A percentile compares a stretch with the other conserved stretches of the same genome.
Conservation (phyloP, 2,329 filamentous ascomycete genomes). For the Colletotrichum orbiculare region DNA sequence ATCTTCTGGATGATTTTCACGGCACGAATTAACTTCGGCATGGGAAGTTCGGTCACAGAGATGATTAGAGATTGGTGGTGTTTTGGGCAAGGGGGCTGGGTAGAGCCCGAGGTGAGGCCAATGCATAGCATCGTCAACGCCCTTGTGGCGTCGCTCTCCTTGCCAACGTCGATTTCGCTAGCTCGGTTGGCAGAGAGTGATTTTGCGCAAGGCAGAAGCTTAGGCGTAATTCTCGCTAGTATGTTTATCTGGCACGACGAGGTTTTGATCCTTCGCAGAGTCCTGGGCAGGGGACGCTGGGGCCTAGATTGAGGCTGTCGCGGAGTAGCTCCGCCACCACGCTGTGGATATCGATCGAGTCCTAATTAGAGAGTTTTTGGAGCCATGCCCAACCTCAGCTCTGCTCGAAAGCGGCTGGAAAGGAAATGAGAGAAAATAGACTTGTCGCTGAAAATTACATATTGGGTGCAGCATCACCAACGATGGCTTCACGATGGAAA, state of each 20-base stretch:
- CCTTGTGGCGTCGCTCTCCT: not conserved
- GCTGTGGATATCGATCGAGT: conserved; percentile 7
- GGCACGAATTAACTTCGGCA: not conserved
- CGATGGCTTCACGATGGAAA: no score
- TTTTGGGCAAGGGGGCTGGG: no score
- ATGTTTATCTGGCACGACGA: not conserved
- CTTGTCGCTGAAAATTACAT: no score
- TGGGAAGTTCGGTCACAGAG: not conserved
- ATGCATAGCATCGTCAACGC: not conserved
- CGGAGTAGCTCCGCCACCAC: conserved; percentile 16
- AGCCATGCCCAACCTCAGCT: no score
- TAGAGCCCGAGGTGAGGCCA: no score
- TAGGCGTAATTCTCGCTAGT: not conserved
- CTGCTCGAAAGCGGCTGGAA: no score
- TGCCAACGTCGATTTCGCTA: not conserved
- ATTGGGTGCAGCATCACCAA: no score
- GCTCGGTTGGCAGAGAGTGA: not conserved
- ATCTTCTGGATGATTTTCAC: conserved; percentile 1
- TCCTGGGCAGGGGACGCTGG: not conserved
- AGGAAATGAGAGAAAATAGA: no score
- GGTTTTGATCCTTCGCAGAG: conserved; percentile 20
- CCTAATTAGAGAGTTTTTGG: not conserved
- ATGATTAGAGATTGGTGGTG: not conserved
- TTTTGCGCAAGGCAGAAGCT: not conserved
- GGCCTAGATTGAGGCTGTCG: not conserved